Conservation (phyloP, 441 rosid species). For the Gossypium aridum region DNA sequence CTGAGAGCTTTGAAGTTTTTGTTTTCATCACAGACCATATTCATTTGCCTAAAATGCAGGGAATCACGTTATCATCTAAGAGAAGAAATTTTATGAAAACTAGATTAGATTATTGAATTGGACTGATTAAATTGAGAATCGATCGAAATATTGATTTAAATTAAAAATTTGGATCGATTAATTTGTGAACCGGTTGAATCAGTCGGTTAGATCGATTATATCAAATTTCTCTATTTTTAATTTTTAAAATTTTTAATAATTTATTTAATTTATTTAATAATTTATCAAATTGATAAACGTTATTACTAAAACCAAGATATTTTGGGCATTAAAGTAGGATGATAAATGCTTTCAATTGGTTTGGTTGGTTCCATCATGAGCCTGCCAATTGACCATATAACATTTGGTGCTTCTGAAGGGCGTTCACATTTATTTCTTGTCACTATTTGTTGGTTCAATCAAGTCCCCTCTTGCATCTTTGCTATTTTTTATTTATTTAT, state of each 20-base stretch:
- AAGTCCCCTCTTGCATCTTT: background rate
- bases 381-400: background rate
- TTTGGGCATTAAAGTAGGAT: background rate
- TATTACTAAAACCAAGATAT: background rate
- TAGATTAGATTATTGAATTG: too few species aligned
- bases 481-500: background rate
- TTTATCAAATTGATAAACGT: too few species aligned
- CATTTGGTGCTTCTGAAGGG: background rate
- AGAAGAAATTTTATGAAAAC: background rate
- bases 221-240: too few species aligned
- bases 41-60: background rate
- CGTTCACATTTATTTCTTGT: background rate
- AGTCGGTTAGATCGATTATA: too few species aligned
- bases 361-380: background rate
- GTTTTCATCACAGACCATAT: background rate
- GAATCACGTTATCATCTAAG: background rate
- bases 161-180: accelerated
- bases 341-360: background rate
- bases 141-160: too few species aligned
- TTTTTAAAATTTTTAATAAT: too few species aligned
- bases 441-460: background rate
- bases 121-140: too few species aligned
- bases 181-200: too few species aligned
- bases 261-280: too few species aligned
- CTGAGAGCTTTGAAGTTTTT: background rate